Evolutionary conservation across 306 rosid genomes (phyloP), one percentile per base, ranked within the genome.

Genomic region (Castanea crenata): DNA sequence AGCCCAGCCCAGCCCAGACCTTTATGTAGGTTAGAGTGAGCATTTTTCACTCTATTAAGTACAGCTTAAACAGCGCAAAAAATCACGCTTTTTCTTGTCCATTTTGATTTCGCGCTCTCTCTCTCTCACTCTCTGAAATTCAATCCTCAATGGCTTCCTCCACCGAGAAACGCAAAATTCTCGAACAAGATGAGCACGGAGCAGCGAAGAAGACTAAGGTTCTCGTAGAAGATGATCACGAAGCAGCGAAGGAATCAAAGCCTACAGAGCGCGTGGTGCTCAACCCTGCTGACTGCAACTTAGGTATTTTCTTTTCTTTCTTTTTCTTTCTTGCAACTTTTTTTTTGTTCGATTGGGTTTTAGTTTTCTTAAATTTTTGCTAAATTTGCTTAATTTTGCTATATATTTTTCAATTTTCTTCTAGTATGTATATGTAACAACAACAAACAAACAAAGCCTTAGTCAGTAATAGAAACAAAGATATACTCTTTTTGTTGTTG

Each of bases 271-370:
- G 54, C 8, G 78, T 85, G 41, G 69, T 54, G 72, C 86, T 85
- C 79, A 85, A 85, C 62, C 78, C 67, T 41, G 82, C 80, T 5
- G 88, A 85, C 51, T 77, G 88, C 79, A 71, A 81, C 83, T 32
- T 81, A 76, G 88, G 88, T 85, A 78, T 59, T 31, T 9, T 21
- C 34, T 55, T 61, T 32, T 54, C 34, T 11, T 55, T 41, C 46
- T 46, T 46, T 46, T 46, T 46, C 52, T 49, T 49, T 49, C 54
- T 12, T 21, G 20, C 3, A 49, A 49, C 54, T 49, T 0, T 13
- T 1, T 31, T 31, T 16, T 64, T 64, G 44, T 6, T 64, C 5
- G 0, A 64, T 31, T 6, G 44, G 38, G 54, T 49, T 64, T 18
- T 5, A 63, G 3, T 29, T 29, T 13, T 29, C 35, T 29, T 8